Percentiles rank a stretch among this genome's conserved stretches.
These are phyloP conservation scores for Amoeboaphelidium protococcarum DNA, from an alignment of 371 early-diverging fungal genomes.

Conservation along the genomic window DNA sequence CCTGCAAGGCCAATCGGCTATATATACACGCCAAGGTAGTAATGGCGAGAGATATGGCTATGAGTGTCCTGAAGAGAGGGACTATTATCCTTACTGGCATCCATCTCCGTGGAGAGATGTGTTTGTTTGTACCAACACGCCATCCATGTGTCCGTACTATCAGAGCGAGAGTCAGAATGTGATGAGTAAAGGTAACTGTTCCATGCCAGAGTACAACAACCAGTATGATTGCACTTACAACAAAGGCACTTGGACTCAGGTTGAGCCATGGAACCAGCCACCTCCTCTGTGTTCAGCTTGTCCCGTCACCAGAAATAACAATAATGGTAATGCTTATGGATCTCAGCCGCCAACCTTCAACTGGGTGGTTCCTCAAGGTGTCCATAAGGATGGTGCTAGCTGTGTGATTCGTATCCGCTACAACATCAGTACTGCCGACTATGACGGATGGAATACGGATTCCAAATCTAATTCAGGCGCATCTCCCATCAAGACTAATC, in stretches of 20 bases:
- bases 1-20: conserved; percentile 8
- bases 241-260: conserved; percentile 2
- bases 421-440: conserved; percentile 10
- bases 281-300: conserved; percentile 8
- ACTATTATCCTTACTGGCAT: conserved; percentile 14
- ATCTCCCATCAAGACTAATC: conserved; percentile 8
- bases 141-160: conserved; percentile 7
- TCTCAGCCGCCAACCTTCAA: conserved; percentile 4
- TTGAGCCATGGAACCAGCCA: conserved; percentile 1
- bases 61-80: conserved; percentile 15
- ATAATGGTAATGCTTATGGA: conserved; percentile 5
- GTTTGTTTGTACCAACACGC: conserved; percentile 5
- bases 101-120: conserved; percentile 14
- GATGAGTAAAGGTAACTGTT: conserved; percentile 7
- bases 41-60: conserved; percentile 10
- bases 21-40: conserved; percentile 10
- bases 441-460: conserved; percentile 3
- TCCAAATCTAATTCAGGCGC: conserved; percentile 5
- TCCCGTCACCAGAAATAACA: conserved; percentile 7
- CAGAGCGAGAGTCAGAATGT: conserved; percentile 10
- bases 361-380: conserved; percentile 9
- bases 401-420: conserved; percentile 13
- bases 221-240: conserved; percentile 6
- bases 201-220: conserved; percentile 8
- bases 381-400: conserved; percentile 7